Evolutionary conservation across 2,329 filamentous ascomycete genomes (phyloP), one percentile per base, ranked within the genome.

Genomic region (Sarocladiaceae sp.): DNA sequence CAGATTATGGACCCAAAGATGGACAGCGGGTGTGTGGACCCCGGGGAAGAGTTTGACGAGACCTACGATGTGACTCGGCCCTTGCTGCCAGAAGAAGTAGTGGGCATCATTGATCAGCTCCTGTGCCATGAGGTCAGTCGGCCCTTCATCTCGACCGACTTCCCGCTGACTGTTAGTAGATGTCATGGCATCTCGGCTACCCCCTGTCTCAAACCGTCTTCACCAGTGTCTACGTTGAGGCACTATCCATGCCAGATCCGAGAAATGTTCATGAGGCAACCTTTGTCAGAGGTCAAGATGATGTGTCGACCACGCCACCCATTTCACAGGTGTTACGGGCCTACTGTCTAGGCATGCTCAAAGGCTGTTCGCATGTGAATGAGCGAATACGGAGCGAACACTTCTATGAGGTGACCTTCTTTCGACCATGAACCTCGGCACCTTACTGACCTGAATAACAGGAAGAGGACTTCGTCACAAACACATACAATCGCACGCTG

Each of bases 1-100:
- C 56, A 98, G 93, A 95, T 98, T 55, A 96, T 96, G 88, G 93
- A 98, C 58, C 83, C 87, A 1, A 98, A 97, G 66, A 98, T 98
- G 93, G 93, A 98, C 64, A 96, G 88, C 58, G 93, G 93, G 21
- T 89, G 84, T 52, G 71, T 94, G 6, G 74, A 80, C 16, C 79
- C 84, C 6, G 85, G 83, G 23, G 88, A 95, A 57, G 80, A 82
- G n/a, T 76, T 91, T 26, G 87, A 95, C 48, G 84, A 91, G 50
- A 76, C 85, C 42, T 95, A 91, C 62, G 83, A 95, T 57, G 78
- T 89, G 32, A 69, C 78, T 33, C 71, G 73, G 37, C 69, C 76
- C 6, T 67, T 95, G 32, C 70, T 83, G 12, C 85, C 88, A 1
- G 80, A 85, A 53, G 84, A 98, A 63, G 79, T 95, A 1, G 69